Base-by-base conservation (phyloP, 2,329 filamentous ascomycete species). In the Ophiocordyceps polyrhachis-furcata region DNA sequence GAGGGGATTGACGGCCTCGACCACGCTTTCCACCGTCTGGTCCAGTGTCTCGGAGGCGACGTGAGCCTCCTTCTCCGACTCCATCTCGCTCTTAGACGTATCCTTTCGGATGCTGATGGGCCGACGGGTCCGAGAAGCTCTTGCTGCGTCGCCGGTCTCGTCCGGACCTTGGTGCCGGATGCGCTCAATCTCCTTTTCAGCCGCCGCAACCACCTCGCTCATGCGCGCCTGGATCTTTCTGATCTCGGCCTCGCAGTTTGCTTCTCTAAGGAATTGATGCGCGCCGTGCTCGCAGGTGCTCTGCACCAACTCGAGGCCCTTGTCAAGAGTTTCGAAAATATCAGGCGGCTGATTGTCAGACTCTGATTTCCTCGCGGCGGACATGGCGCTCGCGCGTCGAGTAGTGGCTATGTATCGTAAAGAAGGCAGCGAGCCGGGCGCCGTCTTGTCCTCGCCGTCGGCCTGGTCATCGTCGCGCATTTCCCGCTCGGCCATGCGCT, bases 251-350 rank as follows among this genome's bases (percentile, higher is more conserved):
- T 68, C 72, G 61, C 88, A 94, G 55, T 91, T 81, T 12, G 87
- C 88, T 44, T 87, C 82, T 21, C 88, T 77, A n/a, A 95, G 68
- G 49, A 91, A 86, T 55, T 93, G 84, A 56, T 93, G 87, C 0
- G 88, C 88, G 3, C 83, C 88, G 45, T 79, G 79, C 63, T 95
- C 88, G 58, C 84, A 93, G 53, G 87, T 74, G 46, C 72, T 73
- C 58, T 94, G 86, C 5, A 85, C 82, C 50, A 76, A 74, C 56
- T 94, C 87, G 23, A 95, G 67, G 1, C 76, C 74, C 56, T 81
- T 83, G 57, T 94, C 87, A 1, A 87, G 70, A 41, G 75, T 69
- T 50, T 93, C 84, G 55, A 81, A 86, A 1, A 76, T 66, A 49
- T 76, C 74, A 1, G 56, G 50, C 11, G 51, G 45, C 43, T 56